Evolutionary conservation across 805 yeast species (phyloP).

Genomic region (Candida xyloterini): DNA sequence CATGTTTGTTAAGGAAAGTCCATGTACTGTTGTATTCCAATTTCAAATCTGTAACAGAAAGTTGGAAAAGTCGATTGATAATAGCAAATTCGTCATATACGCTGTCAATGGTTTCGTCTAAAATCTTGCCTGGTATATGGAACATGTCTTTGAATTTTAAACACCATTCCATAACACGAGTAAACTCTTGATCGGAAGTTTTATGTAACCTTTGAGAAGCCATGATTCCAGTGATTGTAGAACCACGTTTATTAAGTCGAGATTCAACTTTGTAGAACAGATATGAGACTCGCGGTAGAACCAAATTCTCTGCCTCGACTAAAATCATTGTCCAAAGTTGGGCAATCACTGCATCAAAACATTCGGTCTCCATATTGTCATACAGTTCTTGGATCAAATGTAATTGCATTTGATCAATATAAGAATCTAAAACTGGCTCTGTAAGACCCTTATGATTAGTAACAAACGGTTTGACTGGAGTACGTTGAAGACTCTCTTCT

Average conservation of each 20-base stretch:
- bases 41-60: slow-evolving; percentile 15
- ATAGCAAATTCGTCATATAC: slow-evolving; percentile 23
- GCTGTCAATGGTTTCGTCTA: slow-evolving; percentile 19
- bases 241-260: slow-evolving; percentile 18
- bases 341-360: slow-evolving; percentile 28
- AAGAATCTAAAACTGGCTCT: slow-evolving; percentile 25
- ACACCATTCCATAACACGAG: slow-evolving; percentile 33
- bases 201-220: slow-evolving; percentile 10
- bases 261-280: slow-evolving; percentile 32
- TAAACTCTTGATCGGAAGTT: slow-evolving; percentile 25
- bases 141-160: slow-evolving; percentile 29
- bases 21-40: slow-evolving; percentile 23
- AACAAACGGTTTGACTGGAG: slow-evolving; percentile 20
- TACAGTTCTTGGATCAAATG: slow-evolving; percentile 26
- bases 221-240: slow-evolving; percentile 12
- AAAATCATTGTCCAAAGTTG: slow-evolving; percentile 80
- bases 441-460: slow-evolving; percentile 20
- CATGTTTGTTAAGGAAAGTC: slow-evolving; percentile 21
- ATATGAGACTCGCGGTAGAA: slow-evolving; percentile 65
- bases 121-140: slow-evolving; percentile 25
- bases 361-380: slow-evolving; percentile 30
- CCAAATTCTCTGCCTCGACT: slow-evolving; percentile 61
- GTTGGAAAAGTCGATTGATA: slow-evolving; percentile 19
- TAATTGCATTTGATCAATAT: slow-evolving; percentile 24
- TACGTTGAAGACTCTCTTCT: slow-evolving; percentile 22